Base-by-base conservation (phyloP, 2,329 filamentous ascomycete genomes). In the Colletotrichum orchidophilum region DNA sequence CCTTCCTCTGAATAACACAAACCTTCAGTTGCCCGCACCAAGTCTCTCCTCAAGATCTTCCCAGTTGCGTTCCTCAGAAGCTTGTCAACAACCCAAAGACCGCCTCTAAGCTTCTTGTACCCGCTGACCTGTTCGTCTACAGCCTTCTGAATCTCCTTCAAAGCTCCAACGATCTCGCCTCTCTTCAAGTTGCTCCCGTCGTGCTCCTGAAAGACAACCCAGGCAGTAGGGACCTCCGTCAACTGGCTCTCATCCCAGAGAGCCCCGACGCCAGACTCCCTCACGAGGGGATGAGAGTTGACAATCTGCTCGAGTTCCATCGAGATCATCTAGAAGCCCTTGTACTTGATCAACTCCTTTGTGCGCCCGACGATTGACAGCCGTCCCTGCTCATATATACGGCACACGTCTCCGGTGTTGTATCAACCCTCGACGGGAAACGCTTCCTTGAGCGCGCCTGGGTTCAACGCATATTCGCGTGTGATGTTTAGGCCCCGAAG, bases 381-480 rank as follows among this genome's bases (percentile, higher is more conserved):
- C 3, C 76, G 73, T 2, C 80, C 80, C 1, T 79, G 53, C 0
- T 66, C 61, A 64, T 81, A 80, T 35, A 83, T 77, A 1, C 74
- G 79, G 55, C 82, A 84, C 1, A 86, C 80, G 65, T 86, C 84
- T 1, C 84, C 84, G 0, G 84, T 86, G 57, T 82, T 83, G 63
- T 83, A 83, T 83, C 83, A 86, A 0, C 81, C 82, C 3, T 76
- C 60, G 12, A 78, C 70, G 5, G 80, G 80, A 53, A 85, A 83
- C 3, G 76, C 80, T 11, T 79, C 78, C 29, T 76, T 73, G 26
- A 80, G 84, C 1, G 80, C 80, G 35, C 81, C 79, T 4, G 80
- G 76, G 35, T 83, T 80, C 74, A 82, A 81, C 5, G 79, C 81
- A 66, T 85, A 86, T 2, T 83, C 79, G 1, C 73, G 74, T 5